phyloP scores from a whole-genome alignment of 805 yeast species.

The Lachancea quebecensis region DNA sequence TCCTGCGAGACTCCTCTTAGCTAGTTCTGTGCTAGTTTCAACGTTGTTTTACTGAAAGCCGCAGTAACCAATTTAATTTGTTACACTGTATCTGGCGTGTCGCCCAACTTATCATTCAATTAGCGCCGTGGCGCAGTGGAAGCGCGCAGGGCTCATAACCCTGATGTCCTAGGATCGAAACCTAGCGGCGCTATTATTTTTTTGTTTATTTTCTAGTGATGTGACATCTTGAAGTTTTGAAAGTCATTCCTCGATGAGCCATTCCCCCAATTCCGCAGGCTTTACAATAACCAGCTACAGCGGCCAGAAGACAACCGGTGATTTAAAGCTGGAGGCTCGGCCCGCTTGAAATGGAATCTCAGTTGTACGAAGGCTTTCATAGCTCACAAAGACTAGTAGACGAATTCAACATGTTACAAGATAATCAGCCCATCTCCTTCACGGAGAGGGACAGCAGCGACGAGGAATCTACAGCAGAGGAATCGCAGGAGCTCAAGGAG shows the following conservation, averaged over 20 bases:
- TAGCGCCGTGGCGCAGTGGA: slow-evolving; percentile 98
- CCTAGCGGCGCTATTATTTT: slow-evolving; percentile 74
- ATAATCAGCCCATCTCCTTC: slow-evolving; percentile 12
- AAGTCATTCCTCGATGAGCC: slow-evolving; percentile 1
- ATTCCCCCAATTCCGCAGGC: too few species aligned
- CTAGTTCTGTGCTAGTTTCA: not conserved
- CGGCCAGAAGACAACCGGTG: too few species aligned
- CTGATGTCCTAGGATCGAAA: slow-evolving; percentile 97
- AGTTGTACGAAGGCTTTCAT: slow-evolving; percentile 5
- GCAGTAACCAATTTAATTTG: not conserved
- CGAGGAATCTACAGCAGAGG: not conserved
- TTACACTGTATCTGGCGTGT: not conserved
- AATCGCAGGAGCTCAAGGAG: not conserved
- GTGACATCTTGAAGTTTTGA: not conserved
- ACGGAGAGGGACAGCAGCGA: slow-evolving; percentile 8
- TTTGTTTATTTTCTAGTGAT: not conserved
- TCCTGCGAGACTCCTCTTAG: too few species aligned
- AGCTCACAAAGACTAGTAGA: slow-evolving; percentile 7
- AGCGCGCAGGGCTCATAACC: slow-evolving; percentile 99
- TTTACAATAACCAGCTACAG: too few species aligned
- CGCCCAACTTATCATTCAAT: not conserved
- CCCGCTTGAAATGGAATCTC: slow-evolving; percentile 1
- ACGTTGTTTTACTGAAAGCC: too few species aligned
- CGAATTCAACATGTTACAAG: slow-evolving; percentile 9
- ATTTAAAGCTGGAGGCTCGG: too few species aligned